Evolutionary conservation across 2,329 filamentous ascomycete species (phyloP).

Genomic region (Kalmusia sp.): DNA sequence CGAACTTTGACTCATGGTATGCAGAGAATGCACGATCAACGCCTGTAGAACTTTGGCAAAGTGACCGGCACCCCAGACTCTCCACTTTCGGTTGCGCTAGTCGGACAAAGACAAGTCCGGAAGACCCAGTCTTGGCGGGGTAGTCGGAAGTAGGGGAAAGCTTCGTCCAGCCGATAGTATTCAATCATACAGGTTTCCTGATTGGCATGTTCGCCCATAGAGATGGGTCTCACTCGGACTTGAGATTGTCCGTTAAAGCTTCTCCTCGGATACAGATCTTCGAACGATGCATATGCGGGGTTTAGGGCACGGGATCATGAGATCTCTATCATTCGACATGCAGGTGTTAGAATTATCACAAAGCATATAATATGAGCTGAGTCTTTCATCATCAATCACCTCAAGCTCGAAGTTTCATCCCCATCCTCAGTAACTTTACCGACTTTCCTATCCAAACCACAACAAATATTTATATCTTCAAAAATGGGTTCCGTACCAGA

Average conservation of each 20-base stretch:
- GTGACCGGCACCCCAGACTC: no score
- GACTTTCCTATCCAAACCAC: not conserved
- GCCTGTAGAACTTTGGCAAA: not conserved
- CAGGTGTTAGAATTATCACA: not conserved
- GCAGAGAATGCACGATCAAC: not conserved
- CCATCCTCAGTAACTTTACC: not conserved
- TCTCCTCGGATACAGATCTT: not conserved
- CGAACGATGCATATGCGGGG: not conserved
- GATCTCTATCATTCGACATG: not conserved
- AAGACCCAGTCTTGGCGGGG: no score
- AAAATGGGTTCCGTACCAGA: constrained; percentile 35
- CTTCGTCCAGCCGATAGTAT: constrained; percentile 2
- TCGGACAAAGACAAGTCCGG: no score
- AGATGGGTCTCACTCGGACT: not conserved
- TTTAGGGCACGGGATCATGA: not conserved
- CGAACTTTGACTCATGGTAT: not conserved
- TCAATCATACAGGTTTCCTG: no score
- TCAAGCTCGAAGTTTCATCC: not conserved
- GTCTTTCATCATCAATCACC: not conserved
- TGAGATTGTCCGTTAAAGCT: not conserved
- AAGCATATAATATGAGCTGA: not conserved
- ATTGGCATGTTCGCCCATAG: no score
- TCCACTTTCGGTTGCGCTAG: no score
- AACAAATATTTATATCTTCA: not conserved
- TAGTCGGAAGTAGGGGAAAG: no score